phyloP scores from a whole-genome alignment of 208 protist genomes.

The Entamoeba invadens region DNA sequence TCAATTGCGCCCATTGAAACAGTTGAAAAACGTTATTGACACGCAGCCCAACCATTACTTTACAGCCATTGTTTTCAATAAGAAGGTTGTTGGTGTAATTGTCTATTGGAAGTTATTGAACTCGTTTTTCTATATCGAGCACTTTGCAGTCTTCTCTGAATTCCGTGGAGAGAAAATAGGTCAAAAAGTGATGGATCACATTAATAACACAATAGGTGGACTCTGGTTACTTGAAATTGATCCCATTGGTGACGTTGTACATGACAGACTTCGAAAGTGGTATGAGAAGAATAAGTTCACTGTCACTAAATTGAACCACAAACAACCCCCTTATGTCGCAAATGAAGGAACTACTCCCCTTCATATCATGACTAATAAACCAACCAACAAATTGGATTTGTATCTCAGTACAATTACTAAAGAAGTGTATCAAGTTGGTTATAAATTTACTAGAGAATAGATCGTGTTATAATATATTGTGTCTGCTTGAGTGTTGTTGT shows the following conservation, averaged over 20 bases:
- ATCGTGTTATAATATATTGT: no score
- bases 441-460: not conserved
- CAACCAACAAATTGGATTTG: not conserved
- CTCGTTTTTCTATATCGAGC: not conserved
- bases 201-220: not conserved
- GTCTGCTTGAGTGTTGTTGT: no score
- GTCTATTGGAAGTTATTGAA: not conserved
- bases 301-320: not conserved
- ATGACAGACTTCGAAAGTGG: not conserved
- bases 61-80: not conserved
- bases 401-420: not conserved
- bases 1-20: not conserved
- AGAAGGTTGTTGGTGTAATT: not conserved
- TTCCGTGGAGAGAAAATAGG: not conserved
- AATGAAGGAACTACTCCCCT: not conserved
- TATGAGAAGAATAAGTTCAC: not conserved
- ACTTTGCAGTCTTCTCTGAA: not conserved
- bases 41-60: not conserved
- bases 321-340: not conserved
- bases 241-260: not conserved
- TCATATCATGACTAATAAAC: not conserved
- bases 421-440: not conserved
- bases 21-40: not conserved
- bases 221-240: not conserved
- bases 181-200: not conserved